A percentile compares a stretch with the other conserved stretches of the same genome.
Evolutionary conservation across 2,329 filamentous ascomycete species (phyloP).

Genomic region (Xylaria digitata): DNA sequence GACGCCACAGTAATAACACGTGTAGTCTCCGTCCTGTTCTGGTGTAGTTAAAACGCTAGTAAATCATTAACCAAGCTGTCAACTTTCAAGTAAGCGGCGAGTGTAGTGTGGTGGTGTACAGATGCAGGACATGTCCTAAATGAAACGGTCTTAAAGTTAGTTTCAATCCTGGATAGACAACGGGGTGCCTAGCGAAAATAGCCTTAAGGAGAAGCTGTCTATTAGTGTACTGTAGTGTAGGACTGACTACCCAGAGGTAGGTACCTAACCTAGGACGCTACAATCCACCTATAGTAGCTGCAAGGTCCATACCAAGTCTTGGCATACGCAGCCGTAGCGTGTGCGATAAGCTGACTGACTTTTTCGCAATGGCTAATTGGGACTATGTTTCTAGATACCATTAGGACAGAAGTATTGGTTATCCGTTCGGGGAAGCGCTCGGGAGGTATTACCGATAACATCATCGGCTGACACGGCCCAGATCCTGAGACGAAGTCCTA

Average conservation of each 20-base stretch:
- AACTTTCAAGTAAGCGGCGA: slow-evolving; percentile 18
- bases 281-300: slow-evolving; percentile 8
- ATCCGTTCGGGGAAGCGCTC: slow-evolving; percentile 2
- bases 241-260: neutral
- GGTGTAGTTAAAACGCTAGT: neutral
- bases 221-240: slow-evolving; percentile 1
- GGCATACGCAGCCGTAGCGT: slow-evolving; percentile 26
- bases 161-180: slow-evolving; percentile 20
- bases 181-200: slow-evolving; percentile 20
- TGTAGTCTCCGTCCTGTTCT: slow-evolving; percentile 10
- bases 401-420: slow-evolving; percentile 2
- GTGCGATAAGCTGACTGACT: slow-evolving; percentile 30
- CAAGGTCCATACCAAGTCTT: slow-evolving; percentile 32
- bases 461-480: slow-evolving; percentile 9
- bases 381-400: slow-evolving; percentile 7
- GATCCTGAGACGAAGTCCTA: slow-evolving; percentile 13
- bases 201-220: slow-evolving; percentile 25
- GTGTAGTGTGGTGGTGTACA: neutral
- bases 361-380: slow-evolving; percentile 13
- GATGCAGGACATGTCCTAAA: slow-evolving; percentile 7
- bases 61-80: slow-evolving; percentile 10
- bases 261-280: slow-evolving; percentile 11
- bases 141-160: slow-evolving; percentile 27
- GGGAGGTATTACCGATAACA: slow-evolving; percentile 28
- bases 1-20: slow-evolving; percentile 20